Conservation (phyloP, 352 stramenopile species). For the Phytophthora pini region DNA sequence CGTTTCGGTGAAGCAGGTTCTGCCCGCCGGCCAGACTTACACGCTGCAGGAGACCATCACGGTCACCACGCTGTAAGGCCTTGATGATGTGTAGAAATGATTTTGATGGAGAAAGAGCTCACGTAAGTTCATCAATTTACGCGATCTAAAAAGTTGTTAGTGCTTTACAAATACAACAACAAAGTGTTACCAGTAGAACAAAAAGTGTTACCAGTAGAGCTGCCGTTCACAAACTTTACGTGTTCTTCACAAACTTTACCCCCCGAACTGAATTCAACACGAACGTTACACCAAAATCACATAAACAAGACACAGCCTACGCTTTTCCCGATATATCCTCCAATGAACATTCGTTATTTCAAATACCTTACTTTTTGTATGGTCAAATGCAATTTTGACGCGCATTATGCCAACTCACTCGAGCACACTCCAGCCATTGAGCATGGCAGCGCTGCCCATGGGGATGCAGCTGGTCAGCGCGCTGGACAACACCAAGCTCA, state of each 20-base stretch:
- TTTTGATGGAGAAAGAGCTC: slow-evolving; percentile 13
- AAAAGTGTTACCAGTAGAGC: no score
- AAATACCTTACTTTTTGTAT: slow-evolving; percentile 24
- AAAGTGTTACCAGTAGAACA: no score
- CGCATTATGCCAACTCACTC: slow-evolving; percentile 9
- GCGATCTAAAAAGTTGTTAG: no score
- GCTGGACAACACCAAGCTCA: slow-evolving; percentile 36
- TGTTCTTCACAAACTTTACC: neutral
- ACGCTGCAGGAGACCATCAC: slow-evolving; percentile 42
- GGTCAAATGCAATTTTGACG: slow-evolving; percentile 2
- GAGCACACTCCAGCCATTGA: slow-evolving; percentile 21
- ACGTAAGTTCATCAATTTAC: no score
- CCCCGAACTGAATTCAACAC: slow-evolving; percentile 2
- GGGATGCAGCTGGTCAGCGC: slow-evolving; percentile 51
- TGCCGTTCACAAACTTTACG: neutral
- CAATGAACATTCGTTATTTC: slow-evolving; percentile 1
- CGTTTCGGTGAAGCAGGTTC: slow-evolving; percentile 52
- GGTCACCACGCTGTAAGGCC: slow-evolving; percentile 19
- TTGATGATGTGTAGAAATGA: slow-evolving; percentile 17
- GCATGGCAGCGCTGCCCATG: slow-evolving; percentile 30
- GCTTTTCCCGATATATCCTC: slow-evolving; percentile 7
- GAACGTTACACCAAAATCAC: neutral
- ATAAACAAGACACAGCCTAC: neutral
- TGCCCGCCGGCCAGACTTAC: slow-evolving; percentile 55
- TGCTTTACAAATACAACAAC: no score